Conservation (phyloP, 768 basidiomycete genomes). For the Lactarius indigo region DNA sequence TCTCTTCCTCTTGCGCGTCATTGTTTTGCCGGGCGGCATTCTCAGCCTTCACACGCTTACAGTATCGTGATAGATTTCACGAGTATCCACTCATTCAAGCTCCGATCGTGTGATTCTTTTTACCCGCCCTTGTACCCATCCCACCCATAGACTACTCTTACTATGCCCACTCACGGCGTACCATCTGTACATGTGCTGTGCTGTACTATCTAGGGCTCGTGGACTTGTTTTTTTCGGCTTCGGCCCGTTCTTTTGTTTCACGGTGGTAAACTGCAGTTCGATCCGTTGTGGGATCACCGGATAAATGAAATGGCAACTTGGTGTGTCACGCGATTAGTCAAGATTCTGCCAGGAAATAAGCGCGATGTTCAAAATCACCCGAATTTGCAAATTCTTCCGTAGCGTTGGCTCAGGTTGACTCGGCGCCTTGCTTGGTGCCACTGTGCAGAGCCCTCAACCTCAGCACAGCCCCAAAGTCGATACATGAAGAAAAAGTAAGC, state of each 20-base stretch:
- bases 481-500: neutral
- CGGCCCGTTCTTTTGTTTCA: neutral
- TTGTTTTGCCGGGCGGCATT: neutral
- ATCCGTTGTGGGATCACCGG: neutral
- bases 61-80: neutral
- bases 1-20: neutral
- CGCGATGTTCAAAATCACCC: neutral
- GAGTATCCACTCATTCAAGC: neutral
- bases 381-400: neutral
- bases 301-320: neutral
- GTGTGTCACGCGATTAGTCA: neutral
- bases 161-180: neutral
- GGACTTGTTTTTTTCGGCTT: neutral
- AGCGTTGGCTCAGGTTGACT: too few relatives aligned
- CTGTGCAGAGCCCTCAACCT: neutral
- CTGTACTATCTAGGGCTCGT: neutral
- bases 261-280: neutral
- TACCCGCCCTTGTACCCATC: neutral
- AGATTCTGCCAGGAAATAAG: neutral
- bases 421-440: too few relatives aligned
- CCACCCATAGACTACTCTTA: neutral
- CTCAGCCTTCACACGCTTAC: neutral
- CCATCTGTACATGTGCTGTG: neutral
- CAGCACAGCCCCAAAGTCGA: neutral
- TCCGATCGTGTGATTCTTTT: neutral